Percentiles rank a stretch among this genome's conserved stretches.
Conservation (phyloP, 805 yeast species). For the Wickerhamiella domercqiae region DNA sequence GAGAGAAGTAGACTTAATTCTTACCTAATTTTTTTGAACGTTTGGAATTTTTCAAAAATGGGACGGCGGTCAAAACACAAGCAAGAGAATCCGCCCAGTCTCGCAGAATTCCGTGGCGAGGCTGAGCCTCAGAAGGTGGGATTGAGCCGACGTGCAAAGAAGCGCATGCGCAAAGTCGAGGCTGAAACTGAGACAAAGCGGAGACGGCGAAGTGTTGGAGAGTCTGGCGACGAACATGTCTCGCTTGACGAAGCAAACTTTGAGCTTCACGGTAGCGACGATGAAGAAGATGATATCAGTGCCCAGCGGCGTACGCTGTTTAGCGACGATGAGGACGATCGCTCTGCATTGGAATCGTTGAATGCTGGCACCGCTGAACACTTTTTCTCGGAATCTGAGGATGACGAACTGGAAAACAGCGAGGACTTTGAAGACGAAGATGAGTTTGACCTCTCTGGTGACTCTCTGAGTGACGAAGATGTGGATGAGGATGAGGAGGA, state of each 20-base stretch:
- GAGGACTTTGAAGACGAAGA: constrained; percentile 11
- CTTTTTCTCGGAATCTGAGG: constrained; percentile 14
- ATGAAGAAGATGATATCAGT: constrained; percentile 26
- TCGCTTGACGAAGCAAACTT: constrained; percentile 36
- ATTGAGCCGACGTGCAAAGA: constrained; percentile 20
- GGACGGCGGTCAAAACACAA: constrained; percentile 88
- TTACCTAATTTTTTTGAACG: constrained; percentile 6
- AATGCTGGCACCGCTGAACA: constrained; percentile 19
- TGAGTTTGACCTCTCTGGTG: constrained; percentile 16
- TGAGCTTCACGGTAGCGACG: constrained; percentile 47
- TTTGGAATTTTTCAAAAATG: constrained; percentile 36
- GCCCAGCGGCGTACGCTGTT: constrained; percentile 40
- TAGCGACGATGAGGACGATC: constrained; percentile 55
- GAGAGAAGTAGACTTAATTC: too few species aligned
- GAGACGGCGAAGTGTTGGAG: constrained; percentile 11
- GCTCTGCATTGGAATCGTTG: constrained; percentile 33
- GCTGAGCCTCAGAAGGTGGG: constrained; percentile 5
- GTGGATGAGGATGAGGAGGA: constrained; percentile 15
- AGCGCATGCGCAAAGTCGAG: constrained; percentile 18
- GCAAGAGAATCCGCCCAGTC: constrained; percentile 82
- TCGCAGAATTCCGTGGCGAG: constrained; percentile 55
- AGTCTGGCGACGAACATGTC: constrained; percentile 37
- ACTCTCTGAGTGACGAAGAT: constrained; percentile 13
- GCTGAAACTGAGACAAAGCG: constrained; percentile 18
- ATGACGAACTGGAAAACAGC: constrained; percentile 11